Conservation (phyloP, 2,329 filamentous ascomycete species). For the Aspergillus niger region DNA sequence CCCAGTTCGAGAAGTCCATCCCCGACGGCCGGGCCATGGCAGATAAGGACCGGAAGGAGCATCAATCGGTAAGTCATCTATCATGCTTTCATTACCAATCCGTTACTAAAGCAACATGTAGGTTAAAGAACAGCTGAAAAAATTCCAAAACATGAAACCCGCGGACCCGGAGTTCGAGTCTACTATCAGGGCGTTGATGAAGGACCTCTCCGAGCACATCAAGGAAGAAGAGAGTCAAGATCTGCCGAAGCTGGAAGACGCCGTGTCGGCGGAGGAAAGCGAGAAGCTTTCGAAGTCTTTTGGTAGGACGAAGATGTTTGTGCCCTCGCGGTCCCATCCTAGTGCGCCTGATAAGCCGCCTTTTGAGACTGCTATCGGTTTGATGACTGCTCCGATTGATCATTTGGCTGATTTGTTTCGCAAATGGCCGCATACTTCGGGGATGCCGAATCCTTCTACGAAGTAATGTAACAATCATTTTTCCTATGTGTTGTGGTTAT, state of each 20-base stretch:
- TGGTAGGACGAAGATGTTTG: constrained; percentile 54
- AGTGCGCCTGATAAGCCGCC: constrained; percentile 53
- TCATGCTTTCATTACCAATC: background rate
- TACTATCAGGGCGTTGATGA: constrained; percentile 47
- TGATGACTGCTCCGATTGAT: constrained; percentile 60
- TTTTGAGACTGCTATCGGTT: constrained; percentile 57
- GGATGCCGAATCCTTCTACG: constrained; percentile 10
- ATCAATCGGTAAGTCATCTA: constrained; percentile 32
- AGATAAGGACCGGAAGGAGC: constrained; percentile 49
- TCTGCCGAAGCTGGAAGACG: constrained; percentile 50
- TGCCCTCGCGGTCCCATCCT: constrained; percentile 54
- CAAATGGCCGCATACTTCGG: constrained; percentile 38
- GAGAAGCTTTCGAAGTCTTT: constrained; percentile 48
- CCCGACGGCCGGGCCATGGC: constrained; percentile 46
- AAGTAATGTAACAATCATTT: background rate
- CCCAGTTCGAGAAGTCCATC: constrained; percentile 54
- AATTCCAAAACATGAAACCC: constrained; percentile 49
- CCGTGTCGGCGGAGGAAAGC: constrained; percentile 36
- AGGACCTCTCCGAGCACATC: constrained; percentile 48
- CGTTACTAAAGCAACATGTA: constrained; percentile 21
- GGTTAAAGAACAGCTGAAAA: constrained; percentile 54
- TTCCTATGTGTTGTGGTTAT: too few relatives aligned
- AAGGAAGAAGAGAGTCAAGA: constrained; percentile 53
- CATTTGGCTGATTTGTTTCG: constrained; percentile 55
- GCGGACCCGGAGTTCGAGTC: constrained; percentile 43